Percentiles rank a stretch among this genome's conserved stretches.
phyloP scores from a whole-genome alignment of 345 rosid genomes.

The Toxicodendron radicans region DNA sequence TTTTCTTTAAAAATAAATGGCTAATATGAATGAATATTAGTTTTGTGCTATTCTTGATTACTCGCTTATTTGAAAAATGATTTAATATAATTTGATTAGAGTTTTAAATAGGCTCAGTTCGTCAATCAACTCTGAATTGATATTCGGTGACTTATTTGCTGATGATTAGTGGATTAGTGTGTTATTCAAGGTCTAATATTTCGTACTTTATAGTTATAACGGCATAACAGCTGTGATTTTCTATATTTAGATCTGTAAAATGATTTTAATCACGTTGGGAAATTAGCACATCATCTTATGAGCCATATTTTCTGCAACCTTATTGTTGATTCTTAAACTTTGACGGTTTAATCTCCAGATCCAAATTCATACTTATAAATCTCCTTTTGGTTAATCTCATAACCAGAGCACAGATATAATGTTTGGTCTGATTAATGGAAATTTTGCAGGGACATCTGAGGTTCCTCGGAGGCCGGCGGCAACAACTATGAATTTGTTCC shows the following conservation, averaged over 20 bases:
- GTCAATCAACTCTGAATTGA: neutral
- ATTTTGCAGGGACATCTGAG: constrained; percentile 35
- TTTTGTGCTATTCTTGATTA: neutral
- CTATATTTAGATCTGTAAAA: constrained; percentile 4
- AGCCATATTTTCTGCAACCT: too few species aligned
- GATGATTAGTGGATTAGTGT: neutral
- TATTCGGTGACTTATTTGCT: too few species aligned
- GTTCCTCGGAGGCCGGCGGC: constrained; percentile 28
- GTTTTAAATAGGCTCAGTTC: neutral
- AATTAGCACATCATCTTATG: neutral
- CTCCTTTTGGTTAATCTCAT: too few species aligned
- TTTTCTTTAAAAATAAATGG: neutral
- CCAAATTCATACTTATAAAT: constrained; percentile 1
- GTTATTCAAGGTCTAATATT: neutral
- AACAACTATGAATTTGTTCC: constrained; percentile 69
- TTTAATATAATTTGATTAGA: neutral
- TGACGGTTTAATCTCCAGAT: constrained; percentile 14
- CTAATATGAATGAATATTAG: too few species aligned
- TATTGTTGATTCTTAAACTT: neutral
- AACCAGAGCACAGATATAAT: constrained; percentile 7
- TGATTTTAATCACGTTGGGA: neutral
- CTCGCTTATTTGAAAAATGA: too few species aligned
- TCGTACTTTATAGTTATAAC: neutral
- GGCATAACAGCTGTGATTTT: neutral
- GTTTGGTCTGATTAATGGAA: constrained; percentile 19